Percentiles rank a stretch among this genome's conserved stretches.
Evolutionary conservation across 352 stramenopile species (phyloP).

Genomic region (Globisporangium canariense): DNA sequence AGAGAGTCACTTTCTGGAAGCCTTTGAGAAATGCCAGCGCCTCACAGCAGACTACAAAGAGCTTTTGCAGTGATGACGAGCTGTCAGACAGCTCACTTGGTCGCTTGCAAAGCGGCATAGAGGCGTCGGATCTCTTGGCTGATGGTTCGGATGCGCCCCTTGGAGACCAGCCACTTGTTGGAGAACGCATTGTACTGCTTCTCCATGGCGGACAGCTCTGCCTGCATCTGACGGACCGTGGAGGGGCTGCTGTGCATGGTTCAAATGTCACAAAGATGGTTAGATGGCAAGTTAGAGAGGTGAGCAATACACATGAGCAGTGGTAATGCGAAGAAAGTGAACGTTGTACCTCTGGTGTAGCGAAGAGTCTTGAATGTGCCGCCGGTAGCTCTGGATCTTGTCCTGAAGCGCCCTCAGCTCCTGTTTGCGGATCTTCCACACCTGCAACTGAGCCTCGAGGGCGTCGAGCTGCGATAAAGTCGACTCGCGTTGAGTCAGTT

Average conservation of each 20-base stretch:
- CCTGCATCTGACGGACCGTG: conserved; percentile 1
- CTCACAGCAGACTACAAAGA: conserved; percentile 27
- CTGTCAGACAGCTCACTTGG: not conserved
- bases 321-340: not conserved
- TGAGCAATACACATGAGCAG: not conserved
- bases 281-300: not conserved
- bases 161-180: conserved; percentile 13
- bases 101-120: conserved; percentile 7
- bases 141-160: conserved; percentile 12
- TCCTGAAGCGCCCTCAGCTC: conserved; percentile 5
- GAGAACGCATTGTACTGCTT: conserved; percentile 7
- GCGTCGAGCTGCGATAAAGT: conserved; percentile 11
- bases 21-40: conserved; percentile 25
- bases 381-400: conserved; percentile 6
- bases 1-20: conserved; percentile 29
- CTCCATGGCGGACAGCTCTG: conserved; percentile 14
- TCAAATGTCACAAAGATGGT: not conserved
- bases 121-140: conserved; percentile 9
- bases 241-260: not conserved
- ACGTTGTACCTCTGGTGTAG: conserved; percentile 3
- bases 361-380: not conserved
- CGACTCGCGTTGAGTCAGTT: not conserved
- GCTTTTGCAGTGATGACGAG: conserved; percentile 15
- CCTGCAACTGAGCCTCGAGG: conserved; percentile 13
- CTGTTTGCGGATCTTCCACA: conserved; percentile 10